Evolutionary conservation across 805 yeast species (phyloP), one percentile per base, ranked within the genome.

Genomic region (Wickerhamiella alocasiicola): DNA sequence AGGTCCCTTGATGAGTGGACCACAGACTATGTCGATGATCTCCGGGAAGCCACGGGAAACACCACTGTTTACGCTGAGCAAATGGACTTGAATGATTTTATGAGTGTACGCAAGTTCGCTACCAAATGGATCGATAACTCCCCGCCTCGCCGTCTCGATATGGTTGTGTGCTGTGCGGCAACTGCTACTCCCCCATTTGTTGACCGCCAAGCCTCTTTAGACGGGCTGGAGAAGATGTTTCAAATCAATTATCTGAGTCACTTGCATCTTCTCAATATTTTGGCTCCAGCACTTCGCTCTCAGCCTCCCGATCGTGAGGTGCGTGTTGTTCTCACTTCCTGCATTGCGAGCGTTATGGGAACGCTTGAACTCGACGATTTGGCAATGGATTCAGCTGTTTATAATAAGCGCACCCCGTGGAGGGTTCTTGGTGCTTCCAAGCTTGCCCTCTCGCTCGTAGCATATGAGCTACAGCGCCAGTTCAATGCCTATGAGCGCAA

Each of bases 261-360:
- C 52, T 82, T 63, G 59, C 96, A 87, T 59, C 64, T 91, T 19
- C 65, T 91, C 42, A 80, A 82, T 2, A 62, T 91, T 21, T 56
- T 91, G 40, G 72, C 76, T n/a, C 97, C 97, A 0, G 72, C 91
- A 7, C 65, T 91, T 41, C 75, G 81, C 48, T 78, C 76, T 2
- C 99, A 91, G 62, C 93, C 96, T 2, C 83, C 95, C 0, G 97
- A 87, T 59, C 70, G 99, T 49, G 97, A 87, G 54, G 95, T 91
- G 2, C 66, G 96, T 33, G 72, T 91, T 4, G 56, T 91, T 2
- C 49, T 84, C n/a, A 71, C 87, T 0, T 70, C 84, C 1, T 91
- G 98, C 60, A 62, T 81, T 46, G 64, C 84, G 9, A 91, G 83
- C 47, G 72, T 83, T 1, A 54, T 81, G 60, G 96, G 82, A 2